phyloP scores from a whole-genome alignment of 1,139 yeast species.

The Blastobotrys capitulatus region DNA sequence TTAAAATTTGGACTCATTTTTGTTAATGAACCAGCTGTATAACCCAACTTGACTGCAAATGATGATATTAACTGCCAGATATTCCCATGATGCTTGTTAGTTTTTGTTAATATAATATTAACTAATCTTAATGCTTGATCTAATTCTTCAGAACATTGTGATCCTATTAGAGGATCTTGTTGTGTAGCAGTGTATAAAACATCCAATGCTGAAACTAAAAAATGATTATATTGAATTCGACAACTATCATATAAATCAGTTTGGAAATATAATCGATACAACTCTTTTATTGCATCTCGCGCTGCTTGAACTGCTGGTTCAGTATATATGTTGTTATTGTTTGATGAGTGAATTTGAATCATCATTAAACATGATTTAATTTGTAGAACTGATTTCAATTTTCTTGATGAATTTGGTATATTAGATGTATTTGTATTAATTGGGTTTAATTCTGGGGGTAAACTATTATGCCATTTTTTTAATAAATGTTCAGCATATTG shows the following conservation, averaged over 20 bases:
- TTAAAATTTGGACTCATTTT: conserved; percentile 1
- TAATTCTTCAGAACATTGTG: conserved; percentile 17
- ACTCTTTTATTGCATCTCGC: conserved; percentile 24
- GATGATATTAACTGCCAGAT: conserved; percentile 21
- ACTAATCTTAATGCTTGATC: conserved; percentile 18
- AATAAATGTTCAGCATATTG: conserved; percentile 16
- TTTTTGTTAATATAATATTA: conserved; percentile 8
- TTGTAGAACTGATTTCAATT: conserved; percentile 22
- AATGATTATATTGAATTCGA: conserved; percentile 27
- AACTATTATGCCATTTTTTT: conserved; percentile 18
- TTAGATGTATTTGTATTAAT: conserved; percentile 1
- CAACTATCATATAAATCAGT: conserved; percentile 23
- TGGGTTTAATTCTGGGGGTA: conserved; percentile 21
- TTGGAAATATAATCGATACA: conserved; percentile 21
- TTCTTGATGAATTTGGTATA: conserved; percentile 19
- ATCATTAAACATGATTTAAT: conserved; percentile 22
- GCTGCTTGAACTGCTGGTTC: conserved; percentile 24
- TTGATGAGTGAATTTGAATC: conserved; percentile 19
- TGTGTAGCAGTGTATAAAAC: conserved; percentile 24
- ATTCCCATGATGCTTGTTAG: conserved; percentile 16
- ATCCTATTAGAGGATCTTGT: conserved; percentile 14
- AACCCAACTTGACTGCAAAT: conserved; percentile 21
- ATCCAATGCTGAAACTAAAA: conserved; percentile 25
- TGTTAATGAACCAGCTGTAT: background rate
- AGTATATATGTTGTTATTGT: conserved; percentile 13